Conservation (phyloP, 1,139 yeast genomes). For the Chernovozyma sophiae-reginae region DNA sequence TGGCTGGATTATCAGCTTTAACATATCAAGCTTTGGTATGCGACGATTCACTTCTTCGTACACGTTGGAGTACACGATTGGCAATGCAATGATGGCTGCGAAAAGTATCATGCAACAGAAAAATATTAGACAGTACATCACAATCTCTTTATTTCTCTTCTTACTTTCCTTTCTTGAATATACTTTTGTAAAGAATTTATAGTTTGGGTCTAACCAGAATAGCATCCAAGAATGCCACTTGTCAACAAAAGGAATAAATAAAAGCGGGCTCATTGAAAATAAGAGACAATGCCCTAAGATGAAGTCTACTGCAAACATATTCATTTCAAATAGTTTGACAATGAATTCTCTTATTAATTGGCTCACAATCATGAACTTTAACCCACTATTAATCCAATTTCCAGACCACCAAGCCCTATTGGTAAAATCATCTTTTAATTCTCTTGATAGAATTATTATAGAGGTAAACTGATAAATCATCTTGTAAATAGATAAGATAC, state of each 20-base stretch:
- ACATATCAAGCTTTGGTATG: conserved; percentile 13
- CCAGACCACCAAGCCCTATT: conserved; percentile 90
- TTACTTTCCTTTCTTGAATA: conserved; percentile 18
- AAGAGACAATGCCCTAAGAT: conserved; percentile 62
- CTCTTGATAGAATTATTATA: conserved; percentile 53
- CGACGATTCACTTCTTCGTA: conserved; percentile 12
- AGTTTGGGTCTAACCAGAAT: conserved; percentile 34
- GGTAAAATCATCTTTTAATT: conserved; percentile 50
- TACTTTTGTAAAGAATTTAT: conserved; percentile 24
- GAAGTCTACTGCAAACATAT: conserved; percentile 69
- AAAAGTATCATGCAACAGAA: conserved; percentile 14
- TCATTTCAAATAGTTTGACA: conserved; percentile 66
- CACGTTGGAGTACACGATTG: conserved; percentile 19
- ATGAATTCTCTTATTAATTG: conserved; percentile 69
- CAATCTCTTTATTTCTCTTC: conserved; percentile 13
- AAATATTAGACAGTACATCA: conserved; percentile 20
- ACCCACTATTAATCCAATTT: conserved; percentile 57
- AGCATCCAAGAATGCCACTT: conserved; percentile 32
- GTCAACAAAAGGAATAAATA: conserved; percentile 62
- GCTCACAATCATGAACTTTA: conserved; percentile 48
- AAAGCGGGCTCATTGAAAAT: conserved; percentile 55
- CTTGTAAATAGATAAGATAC: conserved; percentile 54
- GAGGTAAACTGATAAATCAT: conserved; percentile 40
- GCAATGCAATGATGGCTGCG: conserved; percentile 18
- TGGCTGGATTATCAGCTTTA: conserved; percentile 51